Evolutionary conservation across 495 filamentous ascomycete species (phyloP).

Genomic region (Oleoguttula mirabilis): DNA sequence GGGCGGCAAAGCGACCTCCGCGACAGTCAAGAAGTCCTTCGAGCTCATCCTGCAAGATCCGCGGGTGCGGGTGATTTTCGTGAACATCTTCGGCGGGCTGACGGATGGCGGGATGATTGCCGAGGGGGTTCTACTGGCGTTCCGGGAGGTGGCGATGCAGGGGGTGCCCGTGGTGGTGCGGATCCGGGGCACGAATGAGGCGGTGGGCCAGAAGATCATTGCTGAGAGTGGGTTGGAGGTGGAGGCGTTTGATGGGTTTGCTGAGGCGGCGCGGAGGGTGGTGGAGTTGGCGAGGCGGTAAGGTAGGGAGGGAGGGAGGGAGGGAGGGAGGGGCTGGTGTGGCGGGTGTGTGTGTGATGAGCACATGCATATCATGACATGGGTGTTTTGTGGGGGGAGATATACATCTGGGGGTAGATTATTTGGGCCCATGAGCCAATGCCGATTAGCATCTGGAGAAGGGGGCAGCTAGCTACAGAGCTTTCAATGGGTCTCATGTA

Average conservation of each 20-base stretch:
- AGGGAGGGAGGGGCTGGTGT: no score
- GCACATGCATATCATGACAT: no score
- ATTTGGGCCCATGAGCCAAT: no score
- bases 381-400: no score
- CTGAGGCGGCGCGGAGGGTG: conserved; percentile 63
- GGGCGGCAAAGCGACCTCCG: conserved; percentile 78
- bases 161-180: conserved; percentile 68
- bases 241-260: conserved; percentile 71
- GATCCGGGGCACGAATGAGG: conserved; percentile 73
- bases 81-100: conserved; percentile 86
- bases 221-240: conserved; percentile 59
- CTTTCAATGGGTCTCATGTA: no score
- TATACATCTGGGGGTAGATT: no score
- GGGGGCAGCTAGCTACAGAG: no score
- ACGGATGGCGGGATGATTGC: conserved; percentile 85
- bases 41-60: conserved; percentile 56
- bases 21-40: conserved; percentile 69
- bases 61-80: conserved; percentile 63
- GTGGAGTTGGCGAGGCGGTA: conserved; percentile 56
- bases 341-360: no score
- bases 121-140: conserved; percentile 64
- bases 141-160: conserved; percentile 37
- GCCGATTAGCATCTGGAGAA: no score
- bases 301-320: no score
- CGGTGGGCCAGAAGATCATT: conserved; percentile 64